Base-by-base conservation (phyloP, 768 basidiomycete genomes). In the Tulasnella sp. region DNA sequence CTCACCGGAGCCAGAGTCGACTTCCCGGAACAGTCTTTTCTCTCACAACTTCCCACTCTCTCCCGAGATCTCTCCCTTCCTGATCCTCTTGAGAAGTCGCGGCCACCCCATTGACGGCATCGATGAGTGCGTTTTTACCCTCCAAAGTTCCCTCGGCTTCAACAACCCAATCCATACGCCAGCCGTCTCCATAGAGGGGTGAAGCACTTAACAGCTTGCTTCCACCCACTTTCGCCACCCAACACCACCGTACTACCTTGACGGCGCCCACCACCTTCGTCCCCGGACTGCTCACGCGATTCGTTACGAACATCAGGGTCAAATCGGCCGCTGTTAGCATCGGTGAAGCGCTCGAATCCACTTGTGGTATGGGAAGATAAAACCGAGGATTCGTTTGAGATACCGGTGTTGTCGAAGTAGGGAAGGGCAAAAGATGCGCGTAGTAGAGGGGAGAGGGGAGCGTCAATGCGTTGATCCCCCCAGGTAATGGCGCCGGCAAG, bases 361-460 rank as follows among this genome's bases (percentile, higher is more conserved):
- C 17, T 15, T 47, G 47, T 26, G 62, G 62, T 41, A 63, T 63
- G 41, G 27, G 5, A n/a, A 61, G n/a, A n/a, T 19, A 26, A 50
- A 63, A 63, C 4, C 58, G 59, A 19, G 62, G 62, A 42, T 63
- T 63, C 38, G 63, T 67, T 38, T 38, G 34, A 7, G 34, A 38
- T 38, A 15, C 34, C 15, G 34, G 34, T 5, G 34, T 38, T 38
- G 34, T 38, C 34, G 15, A 38, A 13, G 55, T 42, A 17, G 60
- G 55, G 11, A 70, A 68, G 41, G 73, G 75, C 59, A 81, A 72
- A 68, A 89, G 79, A 66, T 89, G 86, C 15, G 76, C 70, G 69
- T 85, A 89, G 72, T 88, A 90, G 63, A 83, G 80, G 1, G 88
- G 88, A 0, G 86, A 82, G 0, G 86, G 86, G 8, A 90, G 62